Base-by-base conservation (phyloP, 495 filamentous ascomycete species). In the Podospora bellae-mahoneyi region DNA sequence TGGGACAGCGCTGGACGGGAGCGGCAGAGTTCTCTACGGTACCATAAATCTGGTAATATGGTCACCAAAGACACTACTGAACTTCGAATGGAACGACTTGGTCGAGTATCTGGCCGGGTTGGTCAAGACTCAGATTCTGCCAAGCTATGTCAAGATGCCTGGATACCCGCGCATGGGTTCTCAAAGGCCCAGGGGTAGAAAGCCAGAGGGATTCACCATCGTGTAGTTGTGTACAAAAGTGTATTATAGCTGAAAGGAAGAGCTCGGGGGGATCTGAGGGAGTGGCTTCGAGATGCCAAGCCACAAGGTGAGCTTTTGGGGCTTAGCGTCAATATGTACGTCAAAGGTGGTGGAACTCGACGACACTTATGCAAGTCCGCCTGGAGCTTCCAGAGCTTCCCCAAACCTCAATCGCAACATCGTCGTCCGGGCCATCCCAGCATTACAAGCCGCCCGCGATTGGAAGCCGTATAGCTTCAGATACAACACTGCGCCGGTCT, bases 1-100 rank as follows among this genome's bases (percentile, higher is more conserved):
- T 26, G 90, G 90, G 20, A 81, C 70, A 53, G 74, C 68, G 27
- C 27, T 72, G 30, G 48, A 62, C 23, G 57, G 62, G n/a, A 13
- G 16, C 10, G 19, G 13, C 20, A 16, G 18, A 26, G 71, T 66
- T 1, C 54, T 80, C 10, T 65, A 73, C 54, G 78, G 79, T 28
- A 48, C 39, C 9, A 48, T 48, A 16, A 48, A 10, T 10, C 9
- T 48, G 2, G 39, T 48, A 10, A 48, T 48, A 48, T 48, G 39
- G 39, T 48, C 39, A 48, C 39, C 39, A 48, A 48, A 13, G 39
- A 13, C 39, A 10, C 13, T 48, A 16, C 15, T 48, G 39, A 48
- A 13, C 9, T 10, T 48, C 39, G 39, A 48, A 16, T 48, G 39
- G 39, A 3, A 10, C 5, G 15, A 48, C 5, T 16, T 48, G 39